phyloP scores from a whole-genome alignment of 768 basidiomycete genomes.

The Podaxis mareebaensis region DNA sequence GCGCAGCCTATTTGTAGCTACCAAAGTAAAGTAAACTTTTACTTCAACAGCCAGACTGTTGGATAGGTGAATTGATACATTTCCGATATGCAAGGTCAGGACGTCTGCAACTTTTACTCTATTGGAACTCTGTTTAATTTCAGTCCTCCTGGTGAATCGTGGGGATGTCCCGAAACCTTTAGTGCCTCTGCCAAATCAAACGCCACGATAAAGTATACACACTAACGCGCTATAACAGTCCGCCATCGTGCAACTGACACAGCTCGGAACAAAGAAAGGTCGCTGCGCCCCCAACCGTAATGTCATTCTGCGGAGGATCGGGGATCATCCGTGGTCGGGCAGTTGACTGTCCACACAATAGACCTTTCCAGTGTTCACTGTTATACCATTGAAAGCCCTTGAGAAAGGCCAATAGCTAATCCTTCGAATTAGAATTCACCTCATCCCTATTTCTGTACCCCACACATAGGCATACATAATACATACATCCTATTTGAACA shows the following conservation, averaged over 20 bases:
- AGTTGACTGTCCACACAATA: too few species aligned
- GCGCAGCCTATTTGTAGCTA: not conserved
- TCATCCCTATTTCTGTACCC: too few species aligned
- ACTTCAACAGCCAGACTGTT: not conserved
- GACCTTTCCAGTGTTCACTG: too few species aligned
- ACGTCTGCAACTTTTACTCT: not conserved
- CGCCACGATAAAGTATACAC: not conserved
- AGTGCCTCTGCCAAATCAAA: not conserved
- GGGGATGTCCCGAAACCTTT: not conserved
- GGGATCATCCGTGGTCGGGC: too few species aligned
- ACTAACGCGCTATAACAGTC: not conserved
- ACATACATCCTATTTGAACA: too few species aligned
- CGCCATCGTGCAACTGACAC: not conserved
- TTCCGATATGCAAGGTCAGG: not conserved
- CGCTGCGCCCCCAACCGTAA: too few species aligned
- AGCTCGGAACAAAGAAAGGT: not conserved
- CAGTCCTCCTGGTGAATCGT: not conserved
- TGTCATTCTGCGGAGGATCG: too few species aligned
- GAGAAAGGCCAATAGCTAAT: too few species aligned
- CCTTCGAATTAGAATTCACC: too few species aligned
- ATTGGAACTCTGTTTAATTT: not conserved
- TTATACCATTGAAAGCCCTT: too few species aligned
- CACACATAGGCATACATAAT: too few species aligned
- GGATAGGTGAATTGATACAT: not conserved
- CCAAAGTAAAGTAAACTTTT: not conserved